These are phyloP conservation scores for Sporothrix phasma DNA, from an alignment of 2,329 filamentous ascomycete species.

Conservation along the genomic window DNA sequence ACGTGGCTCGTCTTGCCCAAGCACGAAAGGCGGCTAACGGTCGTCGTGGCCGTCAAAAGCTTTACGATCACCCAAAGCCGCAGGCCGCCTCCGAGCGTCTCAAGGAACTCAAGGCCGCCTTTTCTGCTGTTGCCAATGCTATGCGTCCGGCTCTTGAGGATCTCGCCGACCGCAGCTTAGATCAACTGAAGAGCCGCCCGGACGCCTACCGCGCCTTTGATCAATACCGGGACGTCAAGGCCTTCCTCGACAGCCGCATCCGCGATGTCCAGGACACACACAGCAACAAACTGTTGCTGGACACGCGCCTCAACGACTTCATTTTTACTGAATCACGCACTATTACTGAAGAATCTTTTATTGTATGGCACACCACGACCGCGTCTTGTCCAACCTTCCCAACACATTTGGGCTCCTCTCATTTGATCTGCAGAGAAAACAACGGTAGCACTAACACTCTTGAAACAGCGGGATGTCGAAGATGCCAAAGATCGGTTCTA, in stretches of 20 bases:
- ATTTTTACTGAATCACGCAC: conserved; percentile 4
- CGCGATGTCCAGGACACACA: conserved; percentile 20
- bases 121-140: conserved; percentile 50
- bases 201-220: conserved; percentile 42
- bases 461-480: conserved; percentile 18
- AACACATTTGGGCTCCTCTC: too few relatives aligned
- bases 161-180: conserved; percentile 50
- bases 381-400: background rate
- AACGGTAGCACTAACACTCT: conserved; percentile 11
- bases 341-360: conserved; percentile 15
- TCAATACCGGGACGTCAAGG: conserved; percentile 43
- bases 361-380: conserved; percentile 14
- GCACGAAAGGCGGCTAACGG: conserved; percentile 29
- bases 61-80: conserved; percentile 42
- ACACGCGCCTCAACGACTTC: conserved; percentile 14
- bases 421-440: background rate
- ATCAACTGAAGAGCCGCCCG: conserved; percentile 45
- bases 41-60: conserved; percentile 45
- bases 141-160: conserved; percentile 57
- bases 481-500: conserved; percentile 35
- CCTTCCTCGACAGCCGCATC: conserved; percentile 40
- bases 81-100: conserved; percentile 54
- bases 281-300: conserved; percentile 20
- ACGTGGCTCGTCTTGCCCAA: conserved; percentile 22
- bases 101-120: conserved; percentile 55